Base-by-base conservation (phyloP, 225 moss, liverwort and hornwort genomes). In the Straminergon stramineum region DNA sequence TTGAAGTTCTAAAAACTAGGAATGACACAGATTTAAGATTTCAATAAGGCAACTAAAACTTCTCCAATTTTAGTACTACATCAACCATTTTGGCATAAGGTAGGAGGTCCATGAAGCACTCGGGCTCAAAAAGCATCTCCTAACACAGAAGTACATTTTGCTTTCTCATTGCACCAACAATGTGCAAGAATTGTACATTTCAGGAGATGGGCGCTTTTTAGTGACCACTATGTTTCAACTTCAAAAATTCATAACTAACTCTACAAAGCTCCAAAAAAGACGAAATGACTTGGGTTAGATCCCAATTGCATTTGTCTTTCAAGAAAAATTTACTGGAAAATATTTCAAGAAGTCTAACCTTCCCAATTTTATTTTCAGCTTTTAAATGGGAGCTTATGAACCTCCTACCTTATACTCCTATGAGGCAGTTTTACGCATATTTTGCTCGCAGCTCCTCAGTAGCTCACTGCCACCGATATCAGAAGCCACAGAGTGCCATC, bases 111-210 rank as follows among this genome's bases (percentile, higher is more conserved):
- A 15, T 35, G 15, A 8, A 23, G 55, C 9, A 9, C 15, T 3
- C 0, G 1, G 15, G 5, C 5, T 77, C 14, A 14, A 8, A 22
- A 34, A 77, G 34, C 3, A 0, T 75, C 4, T 7, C 52, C 0
- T 19, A 51, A 48, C 1, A 32, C 0, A 19, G 2, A 48, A 5
- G 12, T 32, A 52, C 52, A 35, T 53, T 34, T 0, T 13, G 0
- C 34, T 77, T 53, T 77, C 14, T 77, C 14, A 22, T 53, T 77
- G 35, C 53, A 21, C 22, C 13, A 21, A 2, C 22, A 53, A 34
- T 34, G 17, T 53, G 14, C 22, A 52, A 52, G 1, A 5, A 34
- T 6, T 76, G 13, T 21, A 35, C 22, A 53, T 34, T 53, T 22
- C 2, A 8, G 2, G 51, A 20, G 51, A 12, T 51, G 31, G 2